Conservation (phyloP, 306 rosid genomes). For the Malus fusca region DNA sequence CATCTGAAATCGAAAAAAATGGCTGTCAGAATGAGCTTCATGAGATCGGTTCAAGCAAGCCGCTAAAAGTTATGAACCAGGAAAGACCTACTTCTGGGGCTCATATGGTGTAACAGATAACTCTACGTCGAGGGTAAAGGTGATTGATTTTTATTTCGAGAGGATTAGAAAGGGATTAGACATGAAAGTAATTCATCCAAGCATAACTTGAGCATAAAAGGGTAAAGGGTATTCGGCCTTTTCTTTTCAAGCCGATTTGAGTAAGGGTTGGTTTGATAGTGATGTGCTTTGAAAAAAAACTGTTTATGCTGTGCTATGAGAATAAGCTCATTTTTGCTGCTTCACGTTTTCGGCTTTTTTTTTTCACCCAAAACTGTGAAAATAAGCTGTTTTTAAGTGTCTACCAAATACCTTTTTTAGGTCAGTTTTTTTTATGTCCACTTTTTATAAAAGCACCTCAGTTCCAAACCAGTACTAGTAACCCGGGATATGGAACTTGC, state of each 20-base stretch:
- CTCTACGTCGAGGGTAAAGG: background rate
- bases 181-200: background rate
- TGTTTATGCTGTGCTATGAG: no score
- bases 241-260: background rate
- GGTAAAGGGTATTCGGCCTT: background rate
- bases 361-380: no score
- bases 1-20: conserved; percentile 39
- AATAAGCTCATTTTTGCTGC: no score
- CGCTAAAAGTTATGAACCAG: background rate
- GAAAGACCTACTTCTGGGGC: background rate
- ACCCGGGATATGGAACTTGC: background rate
- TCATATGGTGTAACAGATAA: background rate
- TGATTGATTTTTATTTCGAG: background rate
- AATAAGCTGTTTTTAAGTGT: no score
- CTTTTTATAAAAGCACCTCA: no score
- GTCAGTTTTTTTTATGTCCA: no score
- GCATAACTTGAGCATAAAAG: background rate
- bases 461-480: no score
- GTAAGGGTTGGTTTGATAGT: no score
- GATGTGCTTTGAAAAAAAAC: no score
- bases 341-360: no score
- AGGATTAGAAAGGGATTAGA: background rate
- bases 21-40: background rate
- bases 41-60: background rate
- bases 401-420: no score